Evolutionary conservation across 352 stramenopile species (phyloP), one percentile per base, ranked within the genome.

Genomic region (Phytophthora kernoviae): DNA sequence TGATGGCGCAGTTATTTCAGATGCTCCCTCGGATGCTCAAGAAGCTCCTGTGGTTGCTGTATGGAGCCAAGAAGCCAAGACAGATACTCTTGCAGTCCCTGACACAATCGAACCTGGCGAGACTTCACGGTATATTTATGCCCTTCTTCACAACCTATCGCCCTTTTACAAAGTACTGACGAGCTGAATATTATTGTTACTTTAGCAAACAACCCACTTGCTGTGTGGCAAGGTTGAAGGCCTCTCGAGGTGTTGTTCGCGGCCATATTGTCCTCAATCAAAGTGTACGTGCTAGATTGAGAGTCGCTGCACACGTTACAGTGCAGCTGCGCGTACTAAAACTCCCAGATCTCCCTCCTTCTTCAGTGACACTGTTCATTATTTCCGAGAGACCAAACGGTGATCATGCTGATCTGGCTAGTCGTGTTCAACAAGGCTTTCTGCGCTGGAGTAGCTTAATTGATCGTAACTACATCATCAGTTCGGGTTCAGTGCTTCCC

Each of bases 251-350:
- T 9, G 81, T 87, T 14, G 57, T 59, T 7, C 72, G 63, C 1
- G 63, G 73, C 6, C 69, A 56, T 12, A 60, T 81, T n/a, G 27
- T 81, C 11, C 36, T 83, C n/a, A 88, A 77, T 18, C 41, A 54
- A 27, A 58, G 57, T 17, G 54, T 62, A 12, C 26, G 42, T 18
- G 54, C 45, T 6, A 56, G 42, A 5, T 46, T 80, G 34, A 61
- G 60, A 11, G 46, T 76, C 18, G 14, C 50, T 14, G 26, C 47
- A 1, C 61, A 50, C 52, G 61, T 64, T 6, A 37, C 37, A 2
- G 21, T 91, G 1, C 70, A 75, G 15, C 47, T 89, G 4, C 77
- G 81, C 20, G 76, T 91, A n/a, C 43, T 89, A 11, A 79, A 71
- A 17, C 54, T 88, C 14, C 81, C 81, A 2, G 70, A 81, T 22